A percentile compares a stretch with the other conserved stretches of the same genome.
These are phyloP conservation scores for Colletotrichum aenigma DNA, from an alignment of 2,329 filamentous ascomycete genomes.

Conservation along the genomic window DNA sequence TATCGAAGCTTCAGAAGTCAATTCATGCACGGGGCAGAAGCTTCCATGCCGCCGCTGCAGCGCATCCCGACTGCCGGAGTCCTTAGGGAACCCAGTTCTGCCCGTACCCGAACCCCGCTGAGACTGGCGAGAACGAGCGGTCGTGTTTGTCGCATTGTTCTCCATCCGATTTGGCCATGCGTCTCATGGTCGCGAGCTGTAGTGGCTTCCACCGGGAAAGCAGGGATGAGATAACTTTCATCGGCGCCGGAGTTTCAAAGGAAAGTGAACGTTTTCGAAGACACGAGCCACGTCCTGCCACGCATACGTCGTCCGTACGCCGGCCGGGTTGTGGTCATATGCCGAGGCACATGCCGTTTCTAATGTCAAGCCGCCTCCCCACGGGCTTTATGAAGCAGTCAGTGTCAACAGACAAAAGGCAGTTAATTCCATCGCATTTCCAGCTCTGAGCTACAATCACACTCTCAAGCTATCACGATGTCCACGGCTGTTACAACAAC, in stretches of 20 bases:
- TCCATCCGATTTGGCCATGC: neutral
- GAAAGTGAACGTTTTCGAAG: neutral
- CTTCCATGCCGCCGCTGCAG: neutral
- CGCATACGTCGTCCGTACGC: neutral
- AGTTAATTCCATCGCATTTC: fast-evolving
- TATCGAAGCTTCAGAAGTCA: neutral
- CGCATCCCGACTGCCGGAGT: neutral
- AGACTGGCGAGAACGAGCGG: neutral
- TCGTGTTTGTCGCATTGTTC: neutral
- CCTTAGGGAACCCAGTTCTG: neutral
- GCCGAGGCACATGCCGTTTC: neutral
- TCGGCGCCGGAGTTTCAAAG: neutral
- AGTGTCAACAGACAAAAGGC: neutral
- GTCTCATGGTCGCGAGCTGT: neutral
- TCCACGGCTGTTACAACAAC: neutral
- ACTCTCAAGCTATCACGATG: neutral
- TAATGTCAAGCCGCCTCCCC: neutral
- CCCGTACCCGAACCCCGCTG: neutral
- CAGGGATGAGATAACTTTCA: neutral
- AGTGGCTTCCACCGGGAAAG: neutral
- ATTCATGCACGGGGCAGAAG: neutral
- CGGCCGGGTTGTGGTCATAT: neutral
- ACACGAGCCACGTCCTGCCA: neutral
- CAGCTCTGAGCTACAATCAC: neutral
- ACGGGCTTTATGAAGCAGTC: neutral